A percentile compares a stretch with the other conserved stretches of the same genome.
These are phyloP conservation scores for Onygena corvina DNA, from an alignment of 2,329 filamentous ascomycete species.

Conservation along the genomic window DNA sequence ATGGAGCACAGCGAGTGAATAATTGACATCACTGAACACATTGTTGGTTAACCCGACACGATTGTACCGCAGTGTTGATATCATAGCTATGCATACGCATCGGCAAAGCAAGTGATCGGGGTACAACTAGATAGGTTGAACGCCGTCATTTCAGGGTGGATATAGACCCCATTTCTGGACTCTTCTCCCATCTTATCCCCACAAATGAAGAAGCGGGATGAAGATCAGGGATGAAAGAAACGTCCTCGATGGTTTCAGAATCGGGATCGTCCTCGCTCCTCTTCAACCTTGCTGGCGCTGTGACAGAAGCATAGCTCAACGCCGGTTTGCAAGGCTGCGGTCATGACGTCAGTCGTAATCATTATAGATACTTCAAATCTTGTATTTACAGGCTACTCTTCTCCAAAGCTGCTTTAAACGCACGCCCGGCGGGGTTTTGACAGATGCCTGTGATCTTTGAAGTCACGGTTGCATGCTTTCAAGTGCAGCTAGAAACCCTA, in stretches of 20 bases:
- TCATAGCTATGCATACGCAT: background rate
- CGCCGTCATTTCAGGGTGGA: background rate
- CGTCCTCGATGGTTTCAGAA: background rate
- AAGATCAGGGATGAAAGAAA: background rate
- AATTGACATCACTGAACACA: background rate
- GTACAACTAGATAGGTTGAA: background rate
- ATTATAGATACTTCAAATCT: background rate
- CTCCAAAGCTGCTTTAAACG: no score
- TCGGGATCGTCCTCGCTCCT: background rate
- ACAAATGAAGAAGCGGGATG: background rate
- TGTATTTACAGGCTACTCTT: background rate
- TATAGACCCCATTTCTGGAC: background rate
- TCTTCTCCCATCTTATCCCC: background rate
- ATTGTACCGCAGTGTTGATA: background rate
- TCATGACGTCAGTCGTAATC: background rate
- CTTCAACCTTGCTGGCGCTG: background rate
- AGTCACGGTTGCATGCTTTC: no score
- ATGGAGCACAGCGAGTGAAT: background rate
- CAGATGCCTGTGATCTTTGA: no score
- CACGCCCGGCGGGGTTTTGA: no score
- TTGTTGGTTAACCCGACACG: background rate
- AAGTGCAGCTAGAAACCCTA: background rate
- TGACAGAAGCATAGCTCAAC: background rate
- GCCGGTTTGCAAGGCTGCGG: background rate
- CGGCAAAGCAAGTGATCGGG: background rate